Conservation (phyloP, 2,329 filamentous ascomycete species). For the Aureobasidium sp. region DNA sequence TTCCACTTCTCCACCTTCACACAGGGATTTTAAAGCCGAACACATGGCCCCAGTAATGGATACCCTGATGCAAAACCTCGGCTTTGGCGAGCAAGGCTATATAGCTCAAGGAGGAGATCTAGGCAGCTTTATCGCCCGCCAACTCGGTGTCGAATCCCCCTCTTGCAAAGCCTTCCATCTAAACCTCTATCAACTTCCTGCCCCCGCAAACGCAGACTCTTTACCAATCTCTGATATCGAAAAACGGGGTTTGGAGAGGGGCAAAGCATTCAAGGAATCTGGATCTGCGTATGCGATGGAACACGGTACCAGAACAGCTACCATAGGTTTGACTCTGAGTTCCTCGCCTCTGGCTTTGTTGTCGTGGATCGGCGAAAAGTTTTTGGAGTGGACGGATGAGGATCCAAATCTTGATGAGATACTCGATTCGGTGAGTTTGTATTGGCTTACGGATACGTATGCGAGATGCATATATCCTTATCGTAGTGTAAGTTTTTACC, state of each 20-base stretch:
- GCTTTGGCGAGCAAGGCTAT: constrained; percentile 43
- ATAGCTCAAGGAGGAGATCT: constrained; percentile 52
- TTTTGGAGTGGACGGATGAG: constrained; percentile 45
- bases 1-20: constrained; percentile 40
- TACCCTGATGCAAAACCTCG: constrained; percentile 45
- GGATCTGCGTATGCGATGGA: constrained; percentile 44
- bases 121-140: constrained; percentile 37
- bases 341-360: constrained; percentile 49
- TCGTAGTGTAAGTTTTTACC: constrained; percentile 21
- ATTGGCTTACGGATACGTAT: constrained; percentile 44
- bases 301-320: constrained; percentile 48
- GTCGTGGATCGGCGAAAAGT: constrained; percentile 52
- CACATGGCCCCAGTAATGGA: constrained; percentile 41
- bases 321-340: constrained; percentile 47
- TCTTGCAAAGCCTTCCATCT: constrained; percentile 37
- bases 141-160: constrained; percentile 34
- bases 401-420: constrained; percentile 35
- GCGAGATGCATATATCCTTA: constrained; percentile 42
- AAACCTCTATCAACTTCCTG: constrained; percentile 15
- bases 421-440: constrained; percentile 43
- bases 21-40: constrained; percentile 35
- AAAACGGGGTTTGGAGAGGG: constrained; percentile 30
- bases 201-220: constrained; percentile 21
- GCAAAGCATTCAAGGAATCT: constrained; percentile 31
- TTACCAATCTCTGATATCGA: constrained; percentile 28